A percentile compares a stretch with the other conserved stretches of the same genome.
These are phyloP conservation scores for Phalaenopsis aphrodite DNA, from an alignment of 106 monocot species.

Conservation along the genomic window DNA sequence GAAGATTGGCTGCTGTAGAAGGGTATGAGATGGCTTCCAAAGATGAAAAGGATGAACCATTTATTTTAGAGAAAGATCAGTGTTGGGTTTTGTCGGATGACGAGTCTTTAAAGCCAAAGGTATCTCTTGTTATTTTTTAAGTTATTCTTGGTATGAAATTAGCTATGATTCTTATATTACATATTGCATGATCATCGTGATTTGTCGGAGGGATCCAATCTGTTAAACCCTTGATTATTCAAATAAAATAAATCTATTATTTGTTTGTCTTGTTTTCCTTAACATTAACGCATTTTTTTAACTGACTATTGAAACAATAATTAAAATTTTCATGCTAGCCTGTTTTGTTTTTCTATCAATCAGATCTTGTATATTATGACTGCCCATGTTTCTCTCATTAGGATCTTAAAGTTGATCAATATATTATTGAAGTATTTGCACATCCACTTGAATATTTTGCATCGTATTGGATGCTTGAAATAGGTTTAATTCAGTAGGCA, in stretches of 20 bases:
- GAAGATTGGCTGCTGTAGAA: conserved; percentile 87
- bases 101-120: conserved; percentile 71
- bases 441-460: not conserved
- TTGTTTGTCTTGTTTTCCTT: not conserved
- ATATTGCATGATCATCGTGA: not conserved
- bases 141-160: not conserved
- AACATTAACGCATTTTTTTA: not conserved
- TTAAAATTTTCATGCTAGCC: not conserved
- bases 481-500: not conserved
- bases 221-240: not conserved
- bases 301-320: not conserved
- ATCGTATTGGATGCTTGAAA: not conserved
- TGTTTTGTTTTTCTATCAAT: not conserved
- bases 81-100: conserved; percentile 88
- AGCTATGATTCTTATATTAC: not conserved
- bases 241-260: not conserved
- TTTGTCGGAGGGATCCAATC: not conserved
- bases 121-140: conserved; percentile 10
- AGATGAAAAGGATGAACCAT: conserved; percentile 88
- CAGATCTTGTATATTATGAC: not conserved
- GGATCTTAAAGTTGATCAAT: not conserved
- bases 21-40: conserved; percentile 91
- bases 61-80: conserved; percentile 78
- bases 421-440: not conserved
- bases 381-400: not conserved